Conservation (phyloP, 805 yeast species). For the Kazachstania taianensis region DNA sequence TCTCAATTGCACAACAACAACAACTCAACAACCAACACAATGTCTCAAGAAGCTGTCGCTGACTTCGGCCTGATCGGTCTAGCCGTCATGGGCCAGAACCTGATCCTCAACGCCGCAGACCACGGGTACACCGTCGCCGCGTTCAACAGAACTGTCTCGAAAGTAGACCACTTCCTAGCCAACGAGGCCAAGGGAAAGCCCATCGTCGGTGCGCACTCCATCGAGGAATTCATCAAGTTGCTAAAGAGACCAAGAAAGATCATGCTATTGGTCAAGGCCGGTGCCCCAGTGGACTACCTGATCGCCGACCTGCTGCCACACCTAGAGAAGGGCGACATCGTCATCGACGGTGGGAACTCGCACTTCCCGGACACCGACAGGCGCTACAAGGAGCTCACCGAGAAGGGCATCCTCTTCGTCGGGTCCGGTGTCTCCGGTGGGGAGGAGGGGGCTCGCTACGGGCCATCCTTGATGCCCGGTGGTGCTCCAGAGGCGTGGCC, state of each 20-base stretch:
- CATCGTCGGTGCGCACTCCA: slow-evolving; percentile 89
- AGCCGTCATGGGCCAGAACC: slow-evolving; percentile 99
- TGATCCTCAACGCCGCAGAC: slow-evolving; percentile 96
- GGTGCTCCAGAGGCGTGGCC: slow-evolving; percentile 99
- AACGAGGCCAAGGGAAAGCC: slow-evolving; percentile 97
- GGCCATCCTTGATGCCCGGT: slow-evolving; percentile 99
- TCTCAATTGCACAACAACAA: too few relatives aligned
- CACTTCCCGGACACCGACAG: slow-evolving; percentile 98
- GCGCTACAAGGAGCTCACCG: slow-evolving; percentile 81
- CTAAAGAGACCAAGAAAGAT: slow-evolving; percentile 96
- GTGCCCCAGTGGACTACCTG: slow-evolving; percentile 86
- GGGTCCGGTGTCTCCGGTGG: slow-evolving; percentile 99
- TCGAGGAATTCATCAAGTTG: slow-evolving; percentile 77
- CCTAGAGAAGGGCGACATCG: slow-evolving; percentile 93
- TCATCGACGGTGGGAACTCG: slow-evolving; percentile 99
- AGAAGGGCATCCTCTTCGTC: slow-evolving; percentile 81
- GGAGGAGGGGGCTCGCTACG: slow-evolving; percentile 99
- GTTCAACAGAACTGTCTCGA: slow-evolving; percentile 93
- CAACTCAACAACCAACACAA: slow-evolving; percentile 4
- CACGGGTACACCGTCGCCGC: slow-evolving; percentile 98
- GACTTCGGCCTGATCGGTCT: slow-evolving; percentile 98
- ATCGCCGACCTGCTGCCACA: slow-evolving; percentile 80
- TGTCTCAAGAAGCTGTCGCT: slow-evolving; percentile 58
- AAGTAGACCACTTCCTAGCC: slow-evolving; percentile 87
- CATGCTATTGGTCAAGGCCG: slow-evolving; percentile 91